phyloP scores from a whole-genome alignment of 768 basidiomycete species.

The Mycena amicta region DNA sequence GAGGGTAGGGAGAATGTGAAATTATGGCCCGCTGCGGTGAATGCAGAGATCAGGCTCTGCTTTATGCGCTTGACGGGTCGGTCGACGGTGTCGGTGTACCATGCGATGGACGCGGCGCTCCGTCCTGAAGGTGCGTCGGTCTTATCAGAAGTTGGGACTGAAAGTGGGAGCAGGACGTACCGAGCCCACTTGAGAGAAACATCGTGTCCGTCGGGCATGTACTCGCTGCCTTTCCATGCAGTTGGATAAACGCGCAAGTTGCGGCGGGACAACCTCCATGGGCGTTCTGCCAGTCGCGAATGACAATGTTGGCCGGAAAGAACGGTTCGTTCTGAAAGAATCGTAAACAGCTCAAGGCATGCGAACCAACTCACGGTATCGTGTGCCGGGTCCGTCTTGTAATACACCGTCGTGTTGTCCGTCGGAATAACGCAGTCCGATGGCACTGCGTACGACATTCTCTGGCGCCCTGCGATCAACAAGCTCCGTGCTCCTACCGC shows the following conservation, averaged over 20 bases:
- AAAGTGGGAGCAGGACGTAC: too few relatives aligned
- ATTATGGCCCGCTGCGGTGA: slow-evolving; percentile 36
- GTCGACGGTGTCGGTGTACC: slow-evolving; percentile 40
- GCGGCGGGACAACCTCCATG: slow-evolving; percentile 40
- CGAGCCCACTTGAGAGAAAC: slow-evolving; percentile 50
- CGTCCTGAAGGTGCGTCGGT: slow-evolving; percentile 17
- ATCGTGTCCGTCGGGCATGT: slow-evolving; percentile 43
- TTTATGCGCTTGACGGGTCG: slow-evolving; percentile 42
- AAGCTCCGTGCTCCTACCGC: slow-evolving; percentile 43
- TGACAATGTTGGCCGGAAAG: slow-evolving; percentile 40
- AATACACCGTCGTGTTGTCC: slow-evolving; percentile 31
- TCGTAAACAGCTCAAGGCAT: background rate
- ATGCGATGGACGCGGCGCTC: slow-evolving; percentile 29
- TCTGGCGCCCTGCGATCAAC: slow-evolving; percentile 42
- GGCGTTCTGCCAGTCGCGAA: slow-evolving; percentile 42
- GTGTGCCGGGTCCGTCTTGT: slow-evolving; percentile 51
- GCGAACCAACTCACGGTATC: slow-evolving; percentile 35
- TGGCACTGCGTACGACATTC: slow-evolving; percentile 34
- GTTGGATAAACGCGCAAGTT: slow-evolving; percentile 48
- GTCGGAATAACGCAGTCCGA: slow-evolving; percentile 37
- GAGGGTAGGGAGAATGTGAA: slow-evolving; percentile 38
- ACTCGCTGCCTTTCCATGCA: slow-evolving; percentile 46
- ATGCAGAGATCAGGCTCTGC: slow-evolving; percentile 28
- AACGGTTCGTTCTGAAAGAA: slow-evolving; percentile 44
- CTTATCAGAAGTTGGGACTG: too few relatives aligned